Evolutionary conservation across 192 early-diverging fungal genomes (phyloP).

Genomic region (Mortierella antarctica): DNA sequence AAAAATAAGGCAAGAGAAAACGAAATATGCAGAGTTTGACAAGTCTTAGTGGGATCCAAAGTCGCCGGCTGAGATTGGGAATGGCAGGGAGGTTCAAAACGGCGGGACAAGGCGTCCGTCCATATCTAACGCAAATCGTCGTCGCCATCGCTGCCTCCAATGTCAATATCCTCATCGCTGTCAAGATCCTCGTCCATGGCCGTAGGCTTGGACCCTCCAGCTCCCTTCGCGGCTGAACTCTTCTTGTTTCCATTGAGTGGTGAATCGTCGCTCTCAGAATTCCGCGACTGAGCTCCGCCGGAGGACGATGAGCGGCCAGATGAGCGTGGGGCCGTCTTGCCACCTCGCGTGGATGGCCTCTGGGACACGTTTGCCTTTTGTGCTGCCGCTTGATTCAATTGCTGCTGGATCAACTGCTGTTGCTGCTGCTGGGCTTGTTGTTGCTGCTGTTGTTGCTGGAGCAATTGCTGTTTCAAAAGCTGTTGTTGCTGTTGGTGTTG

Average conservation of each 20-base stretch:
- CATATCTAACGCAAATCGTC: constrained; percentile 61
- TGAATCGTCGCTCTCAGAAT: constrained; percentile 28
- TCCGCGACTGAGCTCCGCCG: neutral
- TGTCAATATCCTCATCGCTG: constrained; percentile 65
- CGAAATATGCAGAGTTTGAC: too few relatives aligned
- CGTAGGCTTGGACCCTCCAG: constrained; percentile 4
- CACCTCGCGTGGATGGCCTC: constrained; percentile 21
- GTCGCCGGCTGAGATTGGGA: too few relatives aligned
- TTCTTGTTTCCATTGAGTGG: constrained; percentile 13
- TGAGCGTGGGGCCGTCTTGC: constrained; percentile 32
- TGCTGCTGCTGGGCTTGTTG: constrained; percentile 34
- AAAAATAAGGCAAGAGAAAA: too few relatives aligned
- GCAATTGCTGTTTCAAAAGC: constrained; percentile 39
- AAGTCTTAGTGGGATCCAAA: too few relatives aligned
- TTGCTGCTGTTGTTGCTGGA: constrained; percentile 42
- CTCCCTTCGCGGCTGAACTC: neutral
- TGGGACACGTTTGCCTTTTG: neutral
- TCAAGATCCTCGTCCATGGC: constrained; percentile 50
- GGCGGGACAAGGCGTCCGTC: too few relatives aligned
- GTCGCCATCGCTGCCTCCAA: constrained; percentile 65
- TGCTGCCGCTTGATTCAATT: constrained; percentile 23
- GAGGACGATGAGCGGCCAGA: neutral
- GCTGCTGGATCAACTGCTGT: constrained; percentile 43
- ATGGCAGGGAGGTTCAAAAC: too few relatives aligned
- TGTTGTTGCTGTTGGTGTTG: constrained; percentile 45